phyloP scores from a whole-genome alignment of 805 yeast species.

The Candida loeiensis region DNA sequence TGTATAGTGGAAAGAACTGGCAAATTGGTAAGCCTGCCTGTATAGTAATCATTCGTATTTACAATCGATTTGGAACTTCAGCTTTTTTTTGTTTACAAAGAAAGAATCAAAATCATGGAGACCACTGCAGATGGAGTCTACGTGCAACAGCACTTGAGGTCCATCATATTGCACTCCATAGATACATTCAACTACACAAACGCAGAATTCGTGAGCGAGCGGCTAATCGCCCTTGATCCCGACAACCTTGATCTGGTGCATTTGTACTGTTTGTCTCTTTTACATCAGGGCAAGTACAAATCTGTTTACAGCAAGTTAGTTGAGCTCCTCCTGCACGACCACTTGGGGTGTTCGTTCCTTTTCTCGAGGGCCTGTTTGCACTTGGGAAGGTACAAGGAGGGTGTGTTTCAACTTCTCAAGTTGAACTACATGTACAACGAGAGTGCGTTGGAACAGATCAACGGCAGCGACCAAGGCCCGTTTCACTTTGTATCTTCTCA shows the following conservation, averaged over 20 bases:
- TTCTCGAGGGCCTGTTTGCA: constrained; percentile 66
- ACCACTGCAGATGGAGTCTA: constrained; percentile 16
- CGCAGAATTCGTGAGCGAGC: constrained; percentile 85
- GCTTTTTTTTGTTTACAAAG: constrained; percentile 3
- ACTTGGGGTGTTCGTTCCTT: constrained; percentile 73
- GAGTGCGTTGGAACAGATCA: constrained; percentile 8
- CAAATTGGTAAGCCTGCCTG: too few species aligned
- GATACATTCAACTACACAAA: constrained; percentile 67
- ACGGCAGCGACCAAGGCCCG: constrained; percentile 1
- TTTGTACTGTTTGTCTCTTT: constrained; percentile 65
- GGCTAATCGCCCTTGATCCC: constrained; percentile 63
- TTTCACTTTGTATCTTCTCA: constrained; percentile 19
- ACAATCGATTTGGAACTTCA: background rate
- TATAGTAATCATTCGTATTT: too few species aligned
- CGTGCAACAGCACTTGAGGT: constrained; percentile 45
- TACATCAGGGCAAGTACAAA: constrained; percentile 54
- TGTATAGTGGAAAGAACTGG: too few species aligned
- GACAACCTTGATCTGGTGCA: constrained; percentile 59
- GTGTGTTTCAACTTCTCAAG: constrained; percentile 45
- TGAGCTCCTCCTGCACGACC: constrained; percentile 38
- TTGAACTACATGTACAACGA: constrained; percentile 31
- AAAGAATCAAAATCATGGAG: background rate
- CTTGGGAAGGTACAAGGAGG: constrained; percentile 56
- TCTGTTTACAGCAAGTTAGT: constrained; percentile 51
- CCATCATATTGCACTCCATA: constrained; percentile 62